These are phyloP conservation scores for Lolium perenne DNA, from an alignment of 176 grass and related monocot species.

Conservation along the genomic window DNA sequence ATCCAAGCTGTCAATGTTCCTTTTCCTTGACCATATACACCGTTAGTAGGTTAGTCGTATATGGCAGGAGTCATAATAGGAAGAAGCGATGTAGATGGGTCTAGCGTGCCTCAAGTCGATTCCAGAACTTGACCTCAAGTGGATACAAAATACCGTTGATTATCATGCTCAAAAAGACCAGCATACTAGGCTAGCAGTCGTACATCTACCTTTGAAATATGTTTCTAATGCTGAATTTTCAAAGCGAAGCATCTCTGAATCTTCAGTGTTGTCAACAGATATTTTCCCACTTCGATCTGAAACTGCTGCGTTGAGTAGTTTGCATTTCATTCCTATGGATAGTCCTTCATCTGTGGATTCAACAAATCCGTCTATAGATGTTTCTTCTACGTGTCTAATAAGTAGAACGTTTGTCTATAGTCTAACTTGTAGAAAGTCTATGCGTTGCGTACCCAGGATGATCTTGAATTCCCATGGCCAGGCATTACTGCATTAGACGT, in stretches of 20 bases:
- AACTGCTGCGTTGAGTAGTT: background rate
- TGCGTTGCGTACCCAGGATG: background rate
- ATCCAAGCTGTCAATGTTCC: background rate
- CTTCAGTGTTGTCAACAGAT: slow-evolving; percentile 28
- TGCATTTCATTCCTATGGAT: background rate
- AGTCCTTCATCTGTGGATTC: background rate
- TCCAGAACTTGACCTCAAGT: slow-evolving; percentile 26
- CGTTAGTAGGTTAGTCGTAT: background rate
- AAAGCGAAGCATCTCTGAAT: background rate
- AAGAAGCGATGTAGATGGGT: slow-evolving; percentile 5
- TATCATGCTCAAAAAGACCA: background rate
- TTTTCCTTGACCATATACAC: background rate
- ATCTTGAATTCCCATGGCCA: background rate
- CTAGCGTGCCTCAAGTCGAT: background rate
- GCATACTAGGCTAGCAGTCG: slow-evolving; percentile 13
- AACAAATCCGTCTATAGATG: background rate
- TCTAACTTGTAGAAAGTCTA: background rate
- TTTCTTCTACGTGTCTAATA: background rate
- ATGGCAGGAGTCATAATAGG: too few relatives aligned
- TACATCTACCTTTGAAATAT: background rate
- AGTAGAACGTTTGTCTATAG: background rate
- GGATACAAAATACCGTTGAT: slow-evolving; percentile 27
- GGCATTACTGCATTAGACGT: too few relatives aligned
- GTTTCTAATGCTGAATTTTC: slow-evolving; percentile 17
- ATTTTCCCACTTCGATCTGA: background rate